A percentile compares a stretch with the other conserved stretches of the same genome.
Conservation (phyloP, 2,329 filamentous ascomycete genomes). For the Colletotrichum tofieldiae region DNA sequence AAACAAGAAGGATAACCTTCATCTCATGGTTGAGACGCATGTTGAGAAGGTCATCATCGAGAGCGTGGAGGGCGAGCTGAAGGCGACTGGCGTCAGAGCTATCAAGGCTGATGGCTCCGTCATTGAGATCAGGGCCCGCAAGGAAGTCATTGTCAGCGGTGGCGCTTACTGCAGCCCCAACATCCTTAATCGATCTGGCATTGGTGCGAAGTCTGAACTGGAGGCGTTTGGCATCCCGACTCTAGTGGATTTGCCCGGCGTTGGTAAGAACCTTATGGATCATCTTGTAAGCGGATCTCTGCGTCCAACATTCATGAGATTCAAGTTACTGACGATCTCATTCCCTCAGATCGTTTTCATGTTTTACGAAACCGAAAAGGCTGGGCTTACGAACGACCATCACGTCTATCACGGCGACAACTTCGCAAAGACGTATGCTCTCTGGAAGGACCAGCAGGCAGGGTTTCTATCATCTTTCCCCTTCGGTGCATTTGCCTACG, state of each 20-base stretch:
- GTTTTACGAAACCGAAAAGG: constrained; percentile 71
- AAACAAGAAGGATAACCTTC: constrained; percentile 59
- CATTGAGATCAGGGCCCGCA: constrained; percentile 54
- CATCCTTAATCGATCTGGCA: constrained; percentile 67
- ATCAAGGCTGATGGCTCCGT: constrained; percentile 57
- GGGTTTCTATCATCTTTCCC: constrained; percentile 74
- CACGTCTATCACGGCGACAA: constrained; percentile 68
- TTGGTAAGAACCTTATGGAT: constrained; percentile 67
- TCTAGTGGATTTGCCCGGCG: constrained; percentile 61
- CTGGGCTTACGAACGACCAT: constrained; percentile 69
- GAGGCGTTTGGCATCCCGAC: constrained; percentile 59
- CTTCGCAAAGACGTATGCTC: constrained; percentile 64
- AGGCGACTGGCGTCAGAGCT: constrained; percentile 60
- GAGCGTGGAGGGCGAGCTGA: constrained; percentile 51
- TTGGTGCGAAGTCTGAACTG: constrained; percentile 61
- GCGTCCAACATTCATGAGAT: constrained; percentile 8
- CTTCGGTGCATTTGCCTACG: constrained; percentile 74
- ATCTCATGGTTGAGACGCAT: constrained; percentile 62
- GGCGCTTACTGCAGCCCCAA: constrained; percentile 68
- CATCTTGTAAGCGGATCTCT: constrained; percentile 56
- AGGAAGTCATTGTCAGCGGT: constrained; percentile 60
- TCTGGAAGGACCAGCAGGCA: constrained; percentile 72
- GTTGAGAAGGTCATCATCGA: constrained; percentile 68
- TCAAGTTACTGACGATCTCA: not conserved
- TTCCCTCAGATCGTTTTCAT: constrained; percentile 66